Percentiles rank a stretch among this genome's conserved stretches.
Conservation (phyloP, 805 yeast species). For the Wickerhamomyces hampshirensis region DNA sequence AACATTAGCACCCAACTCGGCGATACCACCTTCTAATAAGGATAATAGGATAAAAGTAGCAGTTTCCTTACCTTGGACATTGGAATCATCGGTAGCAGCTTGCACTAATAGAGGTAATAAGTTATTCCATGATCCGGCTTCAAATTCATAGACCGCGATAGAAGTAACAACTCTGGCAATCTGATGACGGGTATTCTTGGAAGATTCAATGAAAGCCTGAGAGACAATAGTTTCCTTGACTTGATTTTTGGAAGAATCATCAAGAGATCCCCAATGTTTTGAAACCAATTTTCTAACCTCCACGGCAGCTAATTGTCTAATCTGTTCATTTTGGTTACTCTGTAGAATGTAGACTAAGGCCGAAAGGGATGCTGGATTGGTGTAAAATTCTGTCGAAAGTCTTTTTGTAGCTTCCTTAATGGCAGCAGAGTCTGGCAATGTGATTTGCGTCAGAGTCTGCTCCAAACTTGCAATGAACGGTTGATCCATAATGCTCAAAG, state of each 20-base stretch:
- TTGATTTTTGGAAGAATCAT: constrained; percentile 45
- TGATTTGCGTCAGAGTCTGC: constrained; percentile 70
- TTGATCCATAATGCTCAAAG: constrained; percentile 42
- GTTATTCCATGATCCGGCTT: constrained; percentile 66
- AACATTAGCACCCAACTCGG: constrained; percentile 53
- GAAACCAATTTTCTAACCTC: constrained; percentile 84
- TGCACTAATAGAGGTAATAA: constrained; percentile 66
- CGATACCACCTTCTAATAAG: constrained; percentile 65
- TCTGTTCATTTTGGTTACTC: constrained; percentile 58
- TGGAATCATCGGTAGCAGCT: constrained; percentile 51
- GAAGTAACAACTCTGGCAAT: constrained; percentile 85
- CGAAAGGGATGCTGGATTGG: constrained; percentile 67
- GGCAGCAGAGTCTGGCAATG: constrained; percentile 74
- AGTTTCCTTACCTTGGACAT: constrained; percentile 65
- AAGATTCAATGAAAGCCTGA: constrained; percentile 60
- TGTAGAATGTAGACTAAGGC: constrained; percentile 80
- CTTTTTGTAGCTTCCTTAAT: constrained; percentile 79
- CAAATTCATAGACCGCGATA: constrained; percentile 74
- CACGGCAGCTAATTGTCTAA: constrained; percentile 92
- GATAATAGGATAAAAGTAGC: constrained; percentile 77
- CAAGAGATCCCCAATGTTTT: constrained; percentile 56
- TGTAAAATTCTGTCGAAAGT: constrained; percentile 70
- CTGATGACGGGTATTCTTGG: constrained; percentile 75
- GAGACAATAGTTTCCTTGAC: constrained; percentile 67
- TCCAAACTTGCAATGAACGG: constrained; percentile 68